Base-by-base conservation (phyloP, 495 filamentous ascomycete genomes). In the Penicillium paradoxum region DNA sequence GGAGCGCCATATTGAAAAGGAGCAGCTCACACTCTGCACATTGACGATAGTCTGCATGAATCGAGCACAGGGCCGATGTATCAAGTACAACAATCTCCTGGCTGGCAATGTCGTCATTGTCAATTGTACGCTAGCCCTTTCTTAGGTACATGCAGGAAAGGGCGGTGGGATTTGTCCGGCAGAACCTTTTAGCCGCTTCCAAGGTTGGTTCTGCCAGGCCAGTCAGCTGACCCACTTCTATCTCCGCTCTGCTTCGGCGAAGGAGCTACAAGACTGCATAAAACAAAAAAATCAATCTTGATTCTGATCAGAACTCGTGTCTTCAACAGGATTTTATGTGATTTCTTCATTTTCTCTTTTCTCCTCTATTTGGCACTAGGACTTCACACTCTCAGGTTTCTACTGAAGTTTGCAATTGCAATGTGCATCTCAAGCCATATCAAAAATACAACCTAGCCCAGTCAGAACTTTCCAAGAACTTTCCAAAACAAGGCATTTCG, bases 1-100 rank as follows among this genome's bases (percentile, higher is more conserved):
- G 79, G 60, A 90, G 78, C 14, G 81, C 82, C 85, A 87, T 86
- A 11, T 44, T 66, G 51, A 51, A 56, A 39, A 22, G 21, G 7
- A 32, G 7, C 22, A 22, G 40, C 51, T 37, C 55, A 42, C 29
- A 33, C 15, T 22, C 7, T 32, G 48, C 37, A 30, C n/a, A 48
- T 48, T 21, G 10, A 10, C 17, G 17, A 10, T 17, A 6, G n/a
- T 48, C 22, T 36, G 33, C 33, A 38, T 48, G 21, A 14, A 48
- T 10, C n/a, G n/a, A n/a, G n/a, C n/a, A n/a, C n/a, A n/a, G n/a
- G n/a, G n/a, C n/a, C n/a, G n/a, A n/a, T n/a, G n/a, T n/a, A 27
- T 27, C 24, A 27, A 27, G 3, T 27, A 7, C n/a, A n/a, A n/a
- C n/a, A n/a, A 37, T 47, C 30, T 37, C 49, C 32, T 51, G 39